phyloP scores from a whole-genome alignment of 2,329 filamentous ascomycete genomes.

The Fusarium sp. region DNA sequence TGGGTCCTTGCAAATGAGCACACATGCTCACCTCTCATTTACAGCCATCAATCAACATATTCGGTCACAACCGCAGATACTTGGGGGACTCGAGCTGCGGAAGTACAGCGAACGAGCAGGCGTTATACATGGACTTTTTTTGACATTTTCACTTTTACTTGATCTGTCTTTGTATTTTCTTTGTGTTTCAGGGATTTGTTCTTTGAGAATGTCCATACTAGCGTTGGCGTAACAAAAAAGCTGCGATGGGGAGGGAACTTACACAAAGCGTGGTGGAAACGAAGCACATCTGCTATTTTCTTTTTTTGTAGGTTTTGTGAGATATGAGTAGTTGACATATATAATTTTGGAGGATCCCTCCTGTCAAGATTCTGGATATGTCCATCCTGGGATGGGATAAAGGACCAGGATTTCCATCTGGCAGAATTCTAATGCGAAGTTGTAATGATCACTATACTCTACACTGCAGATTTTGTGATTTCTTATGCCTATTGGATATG shows the following conservation, averaged over 20 bases:
- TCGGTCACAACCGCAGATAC: slow-evolving; percentile 30
- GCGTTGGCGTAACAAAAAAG: slow-evolving; percentile 51
- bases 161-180: slow-evolving; percentile 19
- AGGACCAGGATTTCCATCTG: slow-evolving; percentile 15
- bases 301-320: slow-evolving; percentile 10
- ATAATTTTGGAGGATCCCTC: slow-evolving; percentile 24
- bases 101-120: slow-evolving; percentile 36
- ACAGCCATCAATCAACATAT: slow-evolving; percentile 17
- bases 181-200: slow-evolving; percentile 31
- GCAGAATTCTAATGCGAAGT: slow-evolving; percentile 39
- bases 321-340: slow-evolving; percentile 28
- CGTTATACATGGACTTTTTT: slow-evolving; percentile 36
- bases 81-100: slow-evolving; percentile 24
- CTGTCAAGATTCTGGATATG: slow-evolving; percentile 15
- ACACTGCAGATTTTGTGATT: slow-evolving; percentile 6
- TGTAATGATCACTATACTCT: slow-evolving; percentile 41
- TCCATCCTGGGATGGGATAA: slow-evolving; percentile 9
- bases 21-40: slow-evolving; percentile 27
- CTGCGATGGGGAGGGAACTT: slow-evolving; percentile 31
- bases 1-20: slow-evolving; percentile 32
- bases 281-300: slow-evolving; percentile 28
- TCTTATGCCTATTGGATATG: slow-evolving; percentile 2
- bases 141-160: slow-evolving; percentile 15
- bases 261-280: slow-evolving; percentile 18
- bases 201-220: slow-evolving; percentile 49